phyloP scores from a whole-genome alignment of 768 basidiomycete genomes.

The Xerocomus spinulosus region DNA sequence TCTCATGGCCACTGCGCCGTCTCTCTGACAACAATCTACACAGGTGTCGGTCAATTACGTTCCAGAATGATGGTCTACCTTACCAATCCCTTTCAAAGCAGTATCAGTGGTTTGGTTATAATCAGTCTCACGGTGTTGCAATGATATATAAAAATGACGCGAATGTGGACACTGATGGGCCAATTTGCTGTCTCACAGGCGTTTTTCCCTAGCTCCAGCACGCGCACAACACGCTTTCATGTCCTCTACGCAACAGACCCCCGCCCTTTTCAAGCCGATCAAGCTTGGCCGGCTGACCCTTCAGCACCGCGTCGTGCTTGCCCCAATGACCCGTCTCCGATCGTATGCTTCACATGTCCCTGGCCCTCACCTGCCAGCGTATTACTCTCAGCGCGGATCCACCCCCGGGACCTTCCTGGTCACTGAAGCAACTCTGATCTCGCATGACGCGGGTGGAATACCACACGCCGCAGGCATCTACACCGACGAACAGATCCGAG shows the following conservation, averaged over 20 bases:
- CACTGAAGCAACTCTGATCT: conserved; percentile 53
- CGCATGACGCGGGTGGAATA: conserved; percentile 43
- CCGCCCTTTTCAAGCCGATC: conserved; percentile 42
- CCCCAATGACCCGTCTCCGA: conserved; percentile 48
- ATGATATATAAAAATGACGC: neutral
- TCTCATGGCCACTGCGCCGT: too few relatives aligned
- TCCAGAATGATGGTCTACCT: too few relatives aligned
- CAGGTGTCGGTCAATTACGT: too few relatives aligned
- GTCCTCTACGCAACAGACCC: neutral
- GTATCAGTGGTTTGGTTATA: neutral
- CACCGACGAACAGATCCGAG: conserved; percentile 44
- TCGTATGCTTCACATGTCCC: conserved; percentile 35
- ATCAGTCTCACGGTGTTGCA: neutral
- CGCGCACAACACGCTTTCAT: neutral
- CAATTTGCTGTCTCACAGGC: neutral
- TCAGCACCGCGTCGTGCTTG: conserved; percentile 48
- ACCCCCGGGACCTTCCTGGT: conserved; percentile 45
- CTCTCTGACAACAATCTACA: too few relatives aligned
- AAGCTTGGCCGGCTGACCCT: conserved; percentile 39
- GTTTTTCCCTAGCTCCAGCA: neutral
- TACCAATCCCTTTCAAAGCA: too few relatives aligned
- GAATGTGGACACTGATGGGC: neutral
- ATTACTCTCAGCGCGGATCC: conserved; percentile 46
- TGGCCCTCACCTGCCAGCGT: conserved; percentile 34
- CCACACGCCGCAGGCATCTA: conserved; percentile 28